Base-by-base conservation (phyloP, 2,329 filamentous ascomycete species). In the Cadophora malorum region DNA sequence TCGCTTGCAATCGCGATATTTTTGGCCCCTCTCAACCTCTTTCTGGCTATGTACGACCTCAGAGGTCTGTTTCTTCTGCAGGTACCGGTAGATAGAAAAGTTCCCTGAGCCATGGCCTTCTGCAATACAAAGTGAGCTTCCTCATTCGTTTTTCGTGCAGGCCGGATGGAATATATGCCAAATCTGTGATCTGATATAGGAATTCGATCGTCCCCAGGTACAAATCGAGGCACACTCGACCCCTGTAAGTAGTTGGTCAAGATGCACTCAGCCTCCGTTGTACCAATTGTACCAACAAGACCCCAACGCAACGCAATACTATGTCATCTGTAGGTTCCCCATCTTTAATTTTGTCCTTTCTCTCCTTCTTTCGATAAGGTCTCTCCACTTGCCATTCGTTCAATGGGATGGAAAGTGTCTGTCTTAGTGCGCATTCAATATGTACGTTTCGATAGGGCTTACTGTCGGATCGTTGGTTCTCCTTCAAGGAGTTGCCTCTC, bases 381-480 rank as follows among this genome's bases (percentile, higher is more conserved):
- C 21, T 55, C 56, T 41, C 56, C 58, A 58, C 63, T 23, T 33
- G 45, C 38, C 31, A 19, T 60, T 49, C 49, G 38, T 67, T 69
- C 49, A 63, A 68, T 70, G 62, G 45, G 45, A 21, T 21, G n/a
- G 50, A 60, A 35, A 55, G 4, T 58, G 21, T 63, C 28, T 52
- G 35, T 45, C 41, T 62, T 25, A 50, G 62, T 64, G 50, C 67
- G 61, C 66, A 64, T 66, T 69, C 69, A 72, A 64, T 49, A 74
- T 74, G 73, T 68, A 70, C 61, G n/a, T 64, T 55, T 63, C 66
- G 8, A 59, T 60, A 45, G 60, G 28, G 55, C 50, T 74, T 33
- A 50, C 62, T 56, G 28, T 71, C 21, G 69, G 71, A 52, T 69
- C 68, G 49, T 53, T 71, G 64, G 65, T 68, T 55, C 70, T 74